These are phyloP conservation scores for Eurotiales sp. DNA, from an alignment of 2,329 filamentous ascomycete species.

Conservation along the genomic window DNA sequence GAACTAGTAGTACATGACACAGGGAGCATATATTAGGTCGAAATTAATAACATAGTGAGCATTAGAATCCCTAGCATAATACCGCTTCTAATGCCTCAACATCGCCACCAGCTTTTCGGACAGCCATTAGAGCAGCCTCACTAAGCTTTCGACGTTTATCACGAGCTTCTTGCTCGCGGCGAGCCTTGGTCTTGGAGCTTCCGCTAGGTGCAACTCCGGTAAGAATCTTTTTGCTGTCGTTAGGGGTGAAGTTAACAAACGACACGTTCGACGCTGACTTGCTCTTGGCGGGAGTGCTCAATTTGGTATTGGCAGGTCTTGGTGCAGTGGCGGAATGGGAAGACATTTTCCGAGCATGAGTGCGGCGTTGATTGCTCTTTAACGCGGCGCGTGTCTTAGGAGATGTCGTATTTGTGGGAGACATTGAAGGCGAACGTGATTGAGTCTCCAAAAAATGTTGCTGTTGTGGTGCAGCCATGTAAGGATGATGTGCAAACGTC, in stretches of 20 bases:
- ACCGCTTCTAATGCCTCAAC: conserved; percentile 42
- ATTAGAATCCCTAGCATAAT: conserved; percentile 28
- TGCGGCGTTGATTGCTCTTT: conserved; percentile 32
- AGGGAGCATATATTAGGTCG: not conserved
- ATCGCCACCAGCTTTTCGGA: conserved; percentile 44
- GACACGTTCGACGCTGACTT: conserved; percentile 47
- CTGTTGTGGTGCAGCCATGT: conserved; percentile 19
- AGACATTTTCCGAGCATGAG: conserved; percentile 39
- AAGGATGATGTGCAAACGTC: conserved; percentile 12
- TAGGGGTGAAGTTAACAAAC: conserved; percentile 89
- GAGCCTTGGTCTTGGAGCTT: conserved; percentile 89
- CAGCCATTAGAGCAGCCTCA: conserved; percentile 41
- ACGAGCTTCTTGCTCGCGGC: conserved; percentile 79
- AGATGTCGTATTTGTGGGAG: conserved; percentile 29
- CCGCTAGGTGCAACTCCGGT: conserved; percentile 89
- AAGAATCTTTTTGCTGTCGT: conserved; percentile 73
- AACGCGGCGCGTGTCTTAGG: conserved; percentile 25
- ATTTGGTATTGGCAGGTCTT: conserved; percentile 28
- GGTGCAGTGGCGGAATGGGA: conserved; percentile 30
- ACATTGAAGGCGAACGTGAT: conserved; percentile 37
- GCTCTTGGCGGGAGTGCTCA: conserved; percentile 28
- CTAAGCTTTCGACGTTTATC: conserved; percentile 61
- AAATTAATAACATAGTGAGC: conserved; percentile 6
- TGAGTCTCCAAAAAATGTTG: conserved; percentile 17
- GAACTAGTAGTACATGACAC: conserved; percentile 2